phyloP scores from a whole-genome alignment of 2,329 filamentous ascomycete species.

The Sporothrix protearum region DNA sequence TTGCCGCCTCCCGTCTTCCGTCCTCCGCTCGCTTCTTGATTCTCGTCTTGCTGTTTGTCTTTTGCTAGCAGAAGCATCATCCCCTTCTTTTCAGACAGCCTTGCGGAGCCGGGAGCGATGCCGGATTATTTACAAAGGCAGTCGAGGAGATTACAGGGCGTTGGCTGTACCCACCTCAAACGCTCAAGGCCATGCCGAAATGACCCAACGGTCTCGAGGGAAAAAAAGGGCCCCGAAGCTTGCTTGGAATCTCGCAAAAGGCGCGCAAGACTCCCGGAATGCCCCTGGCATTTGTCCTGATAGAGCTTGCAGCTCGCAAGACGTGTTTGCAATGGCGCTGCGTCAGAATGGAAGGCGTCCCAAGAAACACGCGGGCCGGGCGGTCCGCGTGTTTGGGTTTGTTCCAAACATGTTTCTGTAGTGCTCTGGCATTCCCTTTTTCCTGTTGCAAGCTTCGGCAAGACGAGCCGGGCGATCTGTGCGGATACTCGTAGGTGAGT shows the following conservation, averaged over 20 bases:
- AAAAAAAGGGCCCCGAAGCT: not conserved
- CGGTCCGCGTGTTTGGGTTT: not conserved
- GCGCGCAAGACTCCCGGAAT: not conserved
- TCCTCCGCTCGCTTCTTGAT: not conserved
- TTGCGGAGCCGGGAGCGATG: not conserved
- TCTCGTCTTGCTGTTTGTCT: not conserved
- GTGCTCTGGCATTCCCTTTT: constrained; percentile 12
- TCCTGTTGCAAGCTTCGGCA: not conserved
- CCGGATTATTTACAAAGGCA: too few relatives aligned
- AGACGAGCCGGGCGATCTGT: not conserved
- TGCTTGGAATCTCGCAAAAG: not conserved
- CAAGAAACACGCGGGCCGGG: not conserved
- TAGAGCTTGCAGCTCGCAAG: not conserved
- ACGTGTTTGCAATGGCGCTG: not conserved
- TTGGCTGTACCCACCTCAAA: not conserved
- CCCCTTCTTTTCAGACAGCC: not conserved
- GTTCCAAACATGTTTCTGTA: not conserved
- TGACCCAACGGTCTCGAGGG: not conserved
- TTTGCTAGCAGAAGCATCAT: not conserved
- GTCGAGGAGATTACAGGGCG: constrained; percentile 12
- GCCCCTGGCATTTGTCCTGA: constrained; percentile 4
- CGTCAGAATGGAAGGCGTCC: not conserved
- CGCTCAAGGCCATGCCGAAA: not conserved
- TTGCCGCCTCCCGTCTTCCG: not conserved
- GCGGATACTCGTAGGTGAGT: not conserved